Evolutionary conservation across 176 grass and related monocot species (phyloP).

Genomic region (Bothriochloa decipiens): DNA sequence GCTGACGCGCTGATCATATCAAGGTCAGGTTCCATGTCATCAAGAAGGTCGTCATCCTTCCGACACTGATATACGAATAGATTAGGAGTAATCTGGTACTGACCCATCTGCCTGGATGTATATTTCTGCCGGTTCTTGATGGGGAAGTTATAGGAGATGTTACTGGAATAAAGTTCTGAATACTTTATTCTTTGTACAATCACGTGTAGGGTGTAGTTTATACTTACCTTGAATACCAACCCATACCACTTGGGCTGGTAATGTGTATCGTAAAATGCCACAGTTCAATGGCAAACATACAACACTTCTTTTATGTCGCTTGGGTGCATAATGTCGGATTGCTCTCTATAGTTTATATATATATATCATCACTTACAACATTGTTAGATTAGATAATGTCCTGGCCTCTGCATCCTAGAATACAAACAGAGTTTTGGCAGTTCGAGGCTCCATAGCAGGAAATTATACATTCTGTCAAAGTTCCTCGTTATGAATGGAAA

Average conservation of each 20-base stretch:
- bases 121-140: constrained; percentile 48
- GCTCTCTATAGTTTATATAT: neutral
- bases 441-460: neutral
- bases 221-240: constrained; percentile 21
- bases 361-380: neutral
- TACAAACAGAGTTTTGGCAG: neutral
- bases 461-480: neutral
- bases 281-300: constrained; percentile 2
- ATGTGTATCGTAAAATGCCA: neutral
- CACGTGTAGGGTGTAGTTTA: constrained; percentile 45
- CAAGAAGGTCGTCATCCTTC: constrained; percentile 51
- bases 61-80: constrained; percentile 40
- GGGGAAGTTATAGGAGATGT: constrained; percentile 39
- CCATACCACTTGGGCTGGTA: constrained; percentile 10
- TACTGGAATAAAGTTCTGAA: constrained; percentile 31
- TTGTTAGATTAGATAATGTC: constrained; percentile 2
- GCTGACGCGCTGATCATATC: constrained; percentile 55
- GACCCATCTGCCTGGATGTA: constrained; percentile 44
- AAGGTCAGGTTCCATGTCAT: constrained; percentile 42
- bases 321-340: constrained; percentile 14
- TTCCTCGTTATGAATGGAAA: neutral
- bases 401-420: neutral
- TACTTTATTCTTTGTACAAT: constrained; percentile 44
- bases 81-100: constrained; percentile 42
- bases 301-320: neutral